Percentiles rank a stretch among this genome's conserved stretches.
These are phyloP conservation scores for Straminergon stramineum DNA, from an alignment of 225 moss, liverwort and hornwort genomes.

Conservation along the genomic window DNA sequence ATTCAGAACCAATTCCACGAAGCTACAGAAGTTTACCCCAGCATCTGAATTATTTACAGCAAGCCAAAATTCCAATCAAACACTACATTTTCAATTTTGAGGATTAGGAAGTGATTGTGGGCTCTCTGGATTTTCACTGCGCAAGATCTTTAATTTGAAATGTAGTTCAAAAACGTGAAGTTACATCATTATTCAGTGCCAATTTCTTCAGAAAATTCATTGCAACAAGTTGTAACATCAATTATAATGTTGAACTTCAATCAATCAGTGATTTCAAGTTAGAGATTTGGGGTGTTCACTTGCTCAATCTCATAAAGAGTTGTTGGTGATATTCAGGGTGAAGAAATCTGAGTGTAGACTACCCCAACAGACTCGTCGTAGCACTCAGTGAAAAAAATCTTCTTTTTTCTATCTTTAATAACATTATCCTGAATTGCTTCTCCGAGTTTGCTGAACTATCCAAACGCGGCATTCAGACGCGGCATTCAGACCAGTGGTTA, in stretches of 20 bases:
- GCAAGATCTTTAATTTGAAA: neutral
- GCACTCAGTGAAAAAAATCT: too few relatives aligned
- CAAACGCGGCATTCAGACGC: neutral
- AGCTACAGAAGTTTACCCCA: neutral
- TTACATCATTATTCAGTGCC: neutral
- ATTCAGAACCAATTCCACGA: rapidly evolving
- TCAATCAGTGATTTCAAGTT: neutral
- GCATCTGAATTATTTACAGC: neutral
- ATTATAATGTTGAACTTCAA: neutral
- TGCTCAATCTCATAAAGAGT: neutral
- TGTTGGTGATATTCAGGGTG: too few relatives aligned
- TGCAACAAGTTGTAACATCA: neutral
- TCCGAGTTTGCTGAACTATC: neutral
- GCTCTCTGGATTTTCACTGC: neutral
- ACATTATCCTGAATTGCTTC: neutral
- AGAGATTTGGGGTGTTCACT: neutral
- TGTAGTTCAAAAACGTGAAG: too few relatives aligned
- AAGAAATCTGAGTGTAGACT: neutral
- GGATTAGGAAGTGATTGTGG: neutral
- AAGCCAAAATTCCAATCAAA: neutral
- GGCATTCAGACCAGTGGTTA: neutral
- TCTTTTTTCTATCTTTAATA: neutral
- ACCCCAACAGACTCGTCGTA: neutral
- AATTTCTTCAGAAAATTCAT: neutral
- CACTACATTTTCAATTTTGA: neutral